Evolutionary conservation across 2,329 filamentous ascomycete genomes (phyloP).

Genomic region (Talaromyces marneffei): DNA sequence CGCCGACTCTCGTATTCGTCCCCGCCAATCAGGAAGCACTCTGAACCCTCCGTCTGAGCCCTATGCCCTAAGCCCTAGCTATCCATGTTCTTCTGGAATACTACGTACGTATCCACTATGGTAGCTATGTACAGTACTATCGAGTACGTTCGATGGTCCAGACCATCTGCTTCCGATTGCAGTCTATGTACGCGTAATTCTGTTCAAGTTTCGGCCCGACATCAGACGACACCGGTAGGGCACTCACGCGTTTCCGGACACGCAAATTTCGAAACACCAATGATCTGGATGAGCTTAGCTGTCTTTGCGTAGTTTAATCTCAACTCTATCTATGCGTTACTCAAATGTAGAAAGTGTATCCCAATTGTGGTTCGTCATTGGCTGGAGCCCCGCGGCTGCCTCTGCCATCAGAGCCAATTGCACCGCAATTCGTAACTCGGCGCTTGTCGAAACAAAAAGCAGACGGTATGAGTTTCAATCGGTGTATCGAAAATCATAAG

Average conservation of each 20-base stretch:
- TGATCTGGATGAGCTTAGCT: neutral
- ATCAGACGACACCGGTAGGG: neutral
- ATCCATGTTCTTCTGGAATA: neutral
- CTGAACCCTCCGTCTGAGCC: neutral
- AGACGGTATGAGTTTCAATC: neutral
- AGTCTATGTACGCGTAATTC: too few species aligned
- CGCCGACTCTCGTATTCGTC: constrained; percentile 7
- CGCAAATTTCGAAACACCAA: neutral
- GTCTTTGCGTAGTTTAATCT: too few species aligned
- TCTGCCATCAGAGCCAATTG: neutral
- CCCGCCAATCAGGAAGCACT: neutral
- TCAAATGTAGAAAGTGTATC: too few species aligned
- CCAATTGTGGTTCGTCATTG: neutral
- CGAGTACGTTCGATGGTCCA: neutral
- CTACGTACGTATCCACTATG: too few species aligned
- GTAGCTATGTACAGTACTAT: too few species aligned
- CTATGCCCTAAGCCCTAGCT: neutral
- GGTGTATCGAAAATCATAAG: neutral
- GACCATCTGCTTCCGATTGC: neutral
- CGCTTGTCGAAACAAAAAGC: neutral
- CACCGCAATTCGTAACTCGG: neutral
- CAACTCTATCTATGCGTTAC: neutral
- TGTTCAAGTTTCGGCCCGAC: neutral
- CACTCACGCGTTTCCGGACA: neutral
- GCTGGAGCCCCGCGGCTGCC: neutral